These are phyloP conservation scores for Monosporascus sp. DNA, from an alignment of 2,329 filamentous ascomycete species.

Conservation along the genomic window DNA sequence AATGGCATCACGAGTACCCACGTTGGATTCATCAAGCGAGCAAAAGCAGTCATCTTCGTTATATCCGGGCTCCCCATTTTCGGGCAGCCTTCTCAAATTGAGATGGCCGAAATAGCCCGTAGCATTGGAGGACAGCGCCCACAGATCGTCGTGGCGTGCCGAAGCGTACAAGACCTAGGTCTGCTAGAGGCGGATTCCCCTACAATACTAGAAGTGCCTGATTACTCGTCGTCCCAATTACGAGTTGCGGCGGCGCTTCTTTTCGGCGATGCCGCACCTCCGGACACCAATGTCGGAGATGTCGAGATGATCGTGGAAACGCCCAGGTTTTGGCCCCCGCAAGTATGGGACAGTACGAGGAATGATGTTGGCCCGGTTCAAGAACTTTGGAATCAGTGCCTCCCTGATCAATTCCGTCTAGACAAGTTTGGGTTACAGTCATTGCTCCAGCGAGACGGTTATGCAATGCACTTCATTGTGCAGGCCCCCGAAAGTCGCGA, in stretches of 20 bases:
- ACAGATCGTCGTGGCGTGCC: constrained; percentile 50
- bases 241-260: constrained; percentile 47
- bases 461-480: constrained; percentile 53
- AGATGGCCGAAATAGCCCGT: constrained; percentile 42
- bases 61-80: constrained; percentile 44
- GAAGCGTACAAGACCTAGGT: constrained; percentile 34
- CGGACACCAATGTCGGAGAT: constrained; percentile 14
- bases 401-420: constrained; percentile 43
- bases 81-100: constrained; percentile 47
- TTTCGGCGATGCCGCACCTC: constrained; percentile 35
- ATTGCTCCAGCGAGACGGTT: constrained; percentile 50
- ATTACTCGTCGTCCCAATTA: constrained; percentile 43
- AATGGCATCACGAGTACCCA: constrained; percentile 61
- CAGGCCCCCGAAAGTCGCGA: constrained; percentile 38
- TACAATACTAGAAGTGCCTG: constrained; percentile 46
- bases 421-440: constrained; percentile 35
- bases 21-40: constrained; percentile 55
- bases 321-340: constrained; percentile 36
- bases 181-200: constrained; percentile 39
- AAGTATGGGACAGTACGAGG: constrained; percentile 28
- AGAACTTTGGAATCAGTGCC: constrained; percentile 42
- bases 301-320: constrained; percentile 27
- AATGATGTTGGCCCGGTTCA: constrained; percentile 32
- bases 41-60: constrained; percentile 57
- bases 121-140: constrained; percentile 43